phyloP scores from a whole-genome alignment of 768 basidiomycete species.

The Leccinum sublutescens region DNA sequence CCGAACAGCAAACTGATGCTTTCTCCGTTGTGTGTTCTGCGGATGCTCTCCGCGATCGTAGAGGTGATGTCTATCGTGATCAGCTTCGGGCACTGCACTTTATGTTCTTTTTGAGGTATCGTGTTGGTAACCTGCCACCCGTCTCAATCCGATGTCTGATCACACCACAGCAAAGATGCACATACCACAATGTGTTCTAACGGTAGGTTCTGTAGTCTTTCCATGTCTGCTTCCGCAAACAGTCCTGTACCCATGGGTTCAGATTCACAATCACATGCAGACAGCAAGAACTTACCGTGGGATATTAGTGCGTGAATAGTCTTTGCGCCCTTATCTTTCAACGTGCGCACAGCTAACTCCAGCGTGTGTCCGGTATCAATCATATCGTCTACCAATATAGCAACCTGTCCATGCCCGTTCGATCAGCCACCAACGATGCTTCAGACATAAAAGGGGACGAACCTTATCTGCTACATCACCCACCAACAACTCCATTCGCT shows the following conservation, averaged over 20 bases:
- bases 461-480: slow-evolving; percentile 93
- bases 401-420: slow-evolving; percentile 49
- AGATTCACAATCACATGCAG: slow-evolving; percentile 8
- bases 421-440: slow-evolving; percentile 5
- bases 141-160: slow-evolving; percentile 3
- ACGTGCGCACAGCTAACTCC: slow-evolving; percentile 76
- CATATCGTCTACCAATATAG: slow-evolving; percentile 98
- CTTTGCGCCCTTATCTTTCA: slow-evolving; percentile 87
- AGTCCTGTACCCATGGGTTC: slow-evolving; percentile 49
- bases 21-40: slow-evolving; percentile 92
- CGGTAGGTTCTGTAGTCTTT: slow-evolving; percentile 64
- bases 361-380: slow-evolving; percentile 94
- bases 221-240: slow-evolving; percentile 74
- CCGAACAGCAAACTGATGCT: slow-evolving; percentile 87
- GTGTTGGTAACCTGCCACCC: slow-evolving; percentile 86
- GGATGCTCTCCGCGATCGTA: slow-evolving; percentile 93
- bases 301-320: slow-evolving; percentile 86
- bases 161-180: background rate
- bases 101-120: slow-evolving; percentile 78
- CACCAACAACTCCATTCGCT: slow-evolving; percentile 90
- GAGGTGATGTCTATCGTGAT: slow-evolving; percentile 88
- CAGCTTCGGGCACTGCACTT: slow-evolving; percentile 65
- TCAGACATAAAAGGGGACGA: slow-evolving; percentile 2
- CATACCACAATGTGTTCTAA: slow-evolving; percentile 85
- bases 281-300: slow-evolving; percentile 59